phyloP scores from a whole-genome alignment of 805 yeast genomes.

The Candida orba region DNA sequence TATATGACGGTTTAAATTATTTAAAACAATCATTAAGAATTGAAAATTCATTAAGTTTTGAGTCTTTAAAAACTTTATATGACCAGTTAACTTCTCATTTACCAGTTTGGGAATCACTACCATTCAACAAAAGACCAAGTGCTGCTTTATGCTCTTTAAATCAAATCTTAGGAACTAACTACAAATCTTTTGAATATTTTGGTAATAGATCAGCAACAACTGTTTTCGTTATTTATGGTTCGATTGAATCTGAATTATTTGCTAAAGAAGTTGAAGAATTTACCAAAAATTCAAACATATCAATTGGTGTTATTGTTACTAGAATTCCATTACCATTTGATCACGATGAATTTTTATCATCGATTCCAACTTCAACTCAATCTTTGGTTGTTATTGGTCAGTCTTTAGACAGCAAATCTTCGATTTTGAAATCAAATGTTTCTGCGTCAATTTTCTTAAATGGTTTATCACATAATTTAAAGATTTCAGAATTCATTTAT shows the following conservation, averaged over 20 bases:
- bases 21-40: conserved; percentile 37
- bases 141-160: conserved; percentile 46
- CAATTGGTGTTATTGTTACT: conserved; percentile 61
- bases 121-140: conserved; percentile 33
- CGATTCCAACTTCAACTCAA: conserved; percentile 52
- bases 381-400: conserved; percentile 66
- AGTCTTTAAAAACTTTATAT: conserved; percentile 7
- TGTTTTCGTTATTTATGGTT: conserved; percentile 79
- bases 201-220: conserved; percentile 60
- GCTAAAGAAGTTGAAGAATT: conserved; percentile 34
- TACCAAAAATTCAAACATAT: conserved; percentile 24
- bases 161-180: conserved; percentile 43
- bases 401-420: conserved; percentile 28
- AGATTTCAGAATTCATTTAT: conserved; percentile 47
- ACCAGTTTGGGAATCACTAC: conserved; percentile 18
- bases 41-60: conserved; percentile 37
- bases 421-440: conserved; percentile 60
- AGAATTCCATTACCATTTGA: conserved; percentile 81
- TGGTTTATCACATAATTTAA: conserved; percentile 23
- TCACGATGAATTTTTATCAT: conserved; percentile 46
- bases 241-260: conserved; percentile 55
- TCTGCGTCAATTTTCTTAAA: conserved; percentile 59
- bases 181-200: conserved; percentile 59
- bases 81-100: conserved; percentile 14
- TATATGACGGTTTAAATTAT: conserved; percentile 75